Percentiles rank a stretch among this genome's conserved stretches.
These are phyloP conservation scores for Nemania diffusa DNA, from an alignment of 2,329 filamentous ascomycete species.

Conservation along the genomic window DNA sequence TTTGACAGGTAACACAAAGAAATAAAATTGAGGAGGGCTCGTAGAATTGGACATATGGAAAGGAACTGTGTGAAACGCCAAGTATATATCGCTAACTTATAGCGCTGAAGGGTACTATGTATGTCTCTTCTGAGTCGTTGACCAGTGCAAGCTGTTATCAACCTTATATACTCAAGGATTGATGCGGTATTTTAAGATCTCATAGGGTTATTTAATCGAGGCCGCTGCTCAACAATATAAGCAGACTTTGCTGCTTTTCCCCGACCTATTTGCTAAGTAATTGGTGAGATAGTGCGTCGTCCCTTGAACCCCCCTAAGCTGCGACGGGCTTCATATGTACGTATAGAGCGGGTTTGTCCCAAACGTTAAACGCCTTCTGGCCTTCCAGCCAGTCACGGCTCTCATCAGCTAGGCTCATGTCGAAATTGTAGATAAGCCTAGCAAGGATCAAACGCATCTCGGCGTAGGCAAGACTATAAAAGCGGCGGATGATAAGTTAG, in stretches of 20 bases:
- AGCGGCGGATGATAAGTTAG: neutral
- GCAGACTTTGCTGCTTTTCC: neutral
- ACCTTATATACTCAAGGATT: neutral
- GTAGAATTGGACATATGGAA: neutral
- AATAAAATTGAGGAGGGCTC: neutral
- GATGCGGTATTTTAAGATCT: too few species aligned
- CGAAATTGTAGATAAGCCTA: conserved; percentile 53
- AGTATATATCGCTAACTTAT: neutral
- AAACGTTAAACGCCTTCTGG: conserved; percentile 49
- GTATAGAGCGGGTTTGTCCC: conserved; percentile 50
- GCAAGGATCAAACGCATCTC: conserved; percentile 56
- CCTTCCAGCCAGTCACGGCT: conserved; percentile 44
- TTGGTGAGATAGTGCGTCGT: neutral
- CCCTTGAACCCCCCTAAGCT: neutral
- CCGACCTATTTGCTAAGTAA: neutral
- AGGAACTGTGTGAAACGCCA: neutral
- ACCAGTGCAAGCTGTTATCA: neutral
- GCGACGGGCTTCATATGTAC: conserved; percentile 42
- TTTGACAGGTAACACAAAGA: neutral
- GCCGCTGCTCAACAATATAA: neutral
- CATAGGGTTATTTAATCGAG: too few species aligned
- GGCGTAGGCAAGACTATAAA: conserved; percentile 52
- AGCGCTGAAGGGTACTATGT: neutral
- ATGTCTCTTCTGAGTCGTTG: neutral
- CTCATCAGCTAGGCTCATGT: conserved; percentile 48